Evolutionary conservation across 371 early-diverging fungal genomes (phyloP), one percentile per base, ranked within the genome.

Genomic region (Basidiobolus heterosporus): DNA sequence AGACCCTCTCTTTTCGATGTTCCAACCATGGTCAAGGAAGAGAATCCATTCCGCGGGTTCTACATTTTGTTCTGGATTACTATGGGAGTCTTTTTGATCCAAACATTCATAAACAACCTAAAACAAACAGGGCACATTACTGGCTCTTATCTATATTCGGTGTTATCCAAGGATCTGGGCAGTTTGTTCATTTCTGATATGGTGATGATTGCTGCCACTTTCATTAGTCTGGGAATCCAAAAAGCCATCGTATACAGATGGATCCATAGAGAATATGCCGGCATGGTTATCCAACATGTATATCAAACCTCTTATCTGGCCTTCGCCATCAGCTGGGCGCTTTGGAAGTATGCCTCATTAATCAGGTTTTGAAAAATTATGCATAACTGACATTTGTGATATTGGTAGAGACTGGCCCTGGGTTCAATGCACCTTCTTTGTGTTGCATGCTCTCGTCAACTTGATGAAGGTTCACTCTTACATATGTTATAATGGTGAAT

Each of bases 381-480:
- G n/a, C n/a, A 24, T 45, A 9, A 9, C 36, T 45, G n/a, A 11
- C 13, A 44, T 58, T 54, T 47, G 58, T 48, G 41, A 54, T 58
- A 50, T 41, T 41, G 48, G 24, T 54, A 70, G 77, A 47, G 72
- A 82, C 43, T 91, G 90, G 91, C 81, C 81, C 17, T 90, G 91
- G 88, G 80, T 88, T 8, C 92, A 92, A 64, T 74, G 82, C 9
- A 87, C 86, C 30, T 83, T 82, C 49, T 87, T 92, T 56, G 74
- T 80, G 0, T 66, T 91, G 47, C 96, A 95, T 59, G 70, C 83
- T 1, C 83, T 87, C 45, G 76, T 88, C 6, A 89, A 91, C 82
- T 67, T 91, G 62, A 87, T 92, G 90, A 95, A 95, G 56, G 76
- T 85, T 64, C 89, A 92, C 55, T 90, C 92, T 11, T 94, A 94